phyloP scores from a whole-genome alignment of 2,329 filamentous ascomycete genomes.

The Fusarium domesticum region DNA sequence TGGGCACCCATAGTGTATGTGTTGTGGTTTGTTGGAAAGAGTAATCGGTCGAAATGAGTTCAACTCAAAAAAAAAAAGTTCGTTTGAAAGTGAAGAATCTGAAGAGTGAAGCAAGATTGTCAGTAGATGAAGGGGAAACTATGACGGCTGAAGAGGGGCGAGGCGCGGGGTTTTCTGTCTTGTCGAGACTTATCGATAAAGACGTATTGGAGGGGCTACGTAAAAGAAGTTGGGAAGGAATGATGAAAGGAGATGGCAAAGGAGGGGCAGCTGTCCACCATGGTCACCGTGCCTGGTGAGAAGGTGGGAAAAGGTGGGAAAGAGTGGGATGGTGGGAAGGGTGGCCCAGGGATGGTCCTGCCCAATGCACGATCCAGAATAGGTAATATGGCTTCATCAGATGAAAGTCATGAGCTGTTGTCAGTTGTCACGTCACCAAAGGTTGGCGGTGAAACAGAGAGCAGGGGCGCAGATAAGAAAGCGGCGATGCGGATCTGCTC shows the following conservation, averaged over 20 bases:
- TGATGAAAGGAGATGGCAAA: slow-evolving; percentile 17
- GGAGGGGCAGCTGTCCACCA: not conserved
- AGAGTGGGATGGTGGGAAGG: slow-evolving; percentile 11
- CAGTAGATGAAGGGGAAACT: slow-evolving; percentile 22
- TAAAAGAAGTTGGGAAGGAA: slow-evolving; percentile 6
- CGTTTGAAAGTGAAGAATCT: slow-evolving; percentile 18
- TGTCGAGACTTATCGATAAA: slow-evolving; percentile 27
- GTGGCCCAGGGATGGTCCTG: slow-evolving; percentile 13
- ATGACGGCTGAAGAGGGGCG: slow-evolving; percentile 22
- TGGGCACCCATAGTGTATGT: slow-evolving; percentile 38
- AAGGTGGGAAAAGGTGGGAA: slow-evolving; percentile 15
- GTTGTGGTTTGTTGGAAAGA: slow-evolving; percentile 10
- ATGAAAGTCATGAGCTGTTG: slow-evolving; percentile 23
- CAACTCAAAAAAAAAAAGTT: slow-evolving; percentile 19
- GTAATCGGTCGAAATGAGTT: slow-evolving; percentile 13
- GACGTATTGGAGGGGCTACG: not conserved
- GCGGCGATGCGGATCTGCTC: slow-evolving; percentile 10
- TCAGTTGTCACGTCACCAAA: slow-evolving; percentile 20
- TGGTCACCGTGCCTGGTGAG: slow-evolving; percentile 1
- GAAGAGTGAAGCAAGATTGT: slow-evolving; percentile 23
- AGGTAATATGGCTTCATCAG: slow-evolving; percentile 17
- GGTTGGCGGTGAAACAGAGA: slow-evolving; percentile 25
- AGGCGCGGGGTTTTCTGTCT: slow-evolving; percentile 27
- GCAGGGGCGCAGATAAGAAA: slow-evolving; percentile 16
- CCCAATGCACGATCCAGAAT: slow-evolving; percentile 22